Percentiles rank a stretch among this genome's conserved stretches.
These are phyloP conservation scores for Mortierella sp. DNA, from an alignment of 371 early-diverging fungal genomes.

Conservation along the genomic window DNA sequence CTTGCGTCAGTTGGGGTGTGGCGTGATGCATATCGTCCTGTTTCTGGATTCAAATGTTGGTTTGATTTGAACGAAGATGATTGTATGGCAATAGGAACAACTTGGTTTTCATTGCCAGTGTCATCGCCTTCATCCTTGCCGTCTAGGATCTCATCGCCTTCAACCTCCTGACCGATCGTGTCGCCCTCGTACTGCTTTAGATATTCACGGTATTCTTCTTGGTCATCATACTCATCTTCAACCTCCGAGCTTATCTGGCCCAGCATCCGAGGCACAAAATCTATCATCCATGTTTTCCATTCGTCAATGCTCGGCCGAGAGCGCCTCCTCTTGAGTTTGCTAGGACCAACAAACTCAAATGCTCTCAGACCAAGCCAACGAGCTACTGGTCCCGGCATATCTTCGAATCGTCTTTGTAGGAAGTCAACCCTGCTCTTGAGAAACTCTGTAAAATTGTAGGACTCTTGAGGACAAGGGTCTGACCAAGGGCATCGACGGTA, in stretches of 20 bases:
- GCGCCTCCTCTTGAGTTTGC: constrained; percentile 33
- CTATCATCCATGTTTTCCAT: constrained; percentile 58
- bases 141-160: constrained; percentile 66
- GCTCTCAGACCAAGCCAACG: constrained; percentile 66
- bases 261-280: constrained; percentile 53
- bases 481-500: constrained; percentile 78
- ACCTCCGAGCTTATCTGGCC: constrained; percentile 29
- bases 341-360: constrained; percentile 64
- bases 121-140: constrained; percentile 26
- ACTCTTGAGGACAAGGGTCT: constrained; percentile 66
- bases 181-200: constrained; percentile 32
- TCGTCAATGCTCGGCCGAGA: constrained; percentile 41
- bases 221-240: constrained; percentile 25
- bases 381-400: constrained; percentile 67
- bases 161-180: constrained; percentile 57
- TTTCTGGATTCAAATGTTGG: constrained; percentile 5
- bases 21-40: constrained; percentile 24
- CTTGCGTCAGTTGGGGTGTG: constrained; percentile 9
- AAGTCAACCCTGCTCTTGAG: constrained; percentile 66
- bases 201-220: constrained; percentile 29
- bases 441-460: constrained; percentile 68
- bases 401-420: constrained; percentile 59
- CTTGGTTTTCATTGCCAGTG: constrained; percentile 42
- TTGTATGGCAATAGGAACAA: constrained; percentile 47
- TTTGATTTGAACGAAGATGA: constrained; percentile 21